Conservation (phyloP, 495 filamentous ascomycete genomes). For the Parathielavia hyrcaniae region DNA sequence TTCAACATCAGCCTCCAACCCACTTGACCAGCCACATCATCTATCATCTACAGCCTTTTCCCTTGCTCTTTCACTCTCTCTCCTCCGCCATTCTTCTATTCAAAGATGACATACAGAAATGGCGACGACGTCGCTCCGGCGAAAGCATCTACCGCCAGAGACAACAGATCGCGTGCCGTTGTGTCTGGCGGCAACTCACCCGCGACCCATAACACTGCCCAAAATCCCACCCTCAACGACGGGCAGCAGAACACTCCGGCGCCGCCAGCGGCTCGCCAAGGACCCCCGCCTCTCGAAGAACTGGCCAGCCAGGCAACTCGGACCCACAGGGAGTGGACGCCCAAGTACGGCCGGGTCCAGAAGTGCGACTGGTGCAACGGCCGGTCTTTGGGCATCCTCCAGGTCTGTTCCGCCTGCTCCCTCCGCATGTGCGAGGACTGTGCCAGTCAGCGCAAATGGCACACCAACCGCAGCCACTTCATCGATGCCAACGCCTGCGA, state of each 20-base stretch:
- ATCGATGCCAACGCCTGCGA: conserved; percentile 15
- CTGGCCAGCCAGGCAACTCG: background rate
- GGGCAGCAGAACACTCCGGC: background rate
- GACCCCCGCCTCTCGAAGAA: background rate
- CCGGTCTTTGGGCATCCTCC: conserved; percentile 16
- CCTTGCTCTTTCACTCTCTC: too few species aligned
- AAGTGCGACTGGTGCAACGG: conserved; percentile 27
- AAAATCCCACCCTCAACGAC: background rate
- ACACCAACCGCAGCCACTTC: conserved; percentile 13
- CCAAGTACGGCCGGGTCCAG: conserved; percentile 19
- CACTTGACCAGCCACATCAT: background rate
- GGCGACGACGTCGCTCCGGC: background rate
- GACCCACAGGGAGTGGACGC: conserved; percentile 17
- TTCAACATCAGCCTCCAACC: background rate
- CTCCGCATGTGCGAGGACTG: conserved; percentile 23
- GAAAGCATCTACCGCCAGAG: background rate
- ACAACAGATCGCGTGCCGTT: background rate
- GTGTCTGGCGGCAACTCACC: background rate
- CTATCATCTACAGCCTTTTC: too few species aligned
- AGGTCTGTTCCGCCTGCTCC: conserved; percentile 13
- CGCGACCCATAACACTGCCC: background rate
- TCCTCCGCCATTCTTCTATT: background rate
- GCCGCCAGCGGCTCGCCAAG: background rate
- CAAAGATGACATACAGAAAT: background rate
- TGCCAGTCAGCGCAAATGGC: conserved; percentile 4